These are phyloP conservation scores for Pontederia paniculata DNA, from an alignment of 176 grass and related monocot genomes.

Conservation along the genomic window DNA sequence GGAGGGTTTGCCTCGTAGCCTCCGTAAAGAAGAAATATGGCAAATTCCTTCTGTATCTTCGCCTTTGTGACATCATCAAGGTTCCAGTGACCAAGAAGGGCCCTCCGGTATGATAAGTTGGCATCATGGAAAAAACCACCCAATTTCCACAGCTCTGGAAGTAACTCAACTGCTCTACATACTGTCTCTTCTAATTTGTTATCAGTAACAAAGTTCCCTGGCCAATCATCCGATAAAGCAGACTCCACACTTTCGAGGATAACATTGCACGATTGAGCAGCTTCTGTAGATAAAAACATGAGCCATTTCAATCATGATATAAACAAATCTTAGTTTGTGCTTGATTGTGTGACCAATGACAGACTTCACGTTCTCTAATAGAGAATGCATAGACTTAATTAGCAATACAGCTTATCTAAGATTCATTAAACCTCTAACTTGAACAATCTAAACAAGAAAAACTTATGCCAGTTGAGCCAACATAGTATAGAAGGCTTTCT, in stretches of 20 bases:
- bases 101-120: slow-evolving; percentile 67
- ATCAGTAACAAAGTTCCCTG: slow-evolving; percentile 40
- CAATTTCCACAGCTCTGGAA: slow-evolving; percentile 76
- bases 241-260: slow-evolving; percentile 75
- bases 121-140: slow-evolving; percentile 63
- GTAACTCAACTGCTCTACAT: slow-evolving; percentile 70
- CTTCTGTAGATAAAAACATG: slow-evolving; percentile 42
- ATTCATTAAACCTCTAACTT: too few species aligned
- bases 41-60: slow-evolving; percentile 82
- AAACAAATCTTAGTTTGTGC: background rate
- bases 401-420: too few species aligned
- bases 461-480: too few species aligned
- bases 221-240: slow-evolving; percentile 49
- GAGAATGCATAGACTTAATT: too few species aligned
- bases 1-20: slow-evolving; percentile 70
- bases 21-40: slow-evolving; percentile 80
- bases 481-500: too few species aligned
- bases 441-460: too few species aligned
- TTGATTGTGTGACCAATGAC: too few species aligned
- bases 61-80: slow-evolving; percentile 51
- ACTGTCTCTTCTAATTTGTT: slow-evolving; percentile 89
- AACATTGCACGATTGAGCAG: slow-evolving; percentile 71
- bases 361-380: too few species aligned
- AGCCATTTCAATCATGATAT: slow-evolving; percentile 11
- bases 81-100: slow-evolving; percentile 81